Evolutionary conservation across 2,329 filamentous ascomycete genomes (phyloP), one percentile per base, ranked within the genome.

Genomic region (Botrytis medusae): DNA sequence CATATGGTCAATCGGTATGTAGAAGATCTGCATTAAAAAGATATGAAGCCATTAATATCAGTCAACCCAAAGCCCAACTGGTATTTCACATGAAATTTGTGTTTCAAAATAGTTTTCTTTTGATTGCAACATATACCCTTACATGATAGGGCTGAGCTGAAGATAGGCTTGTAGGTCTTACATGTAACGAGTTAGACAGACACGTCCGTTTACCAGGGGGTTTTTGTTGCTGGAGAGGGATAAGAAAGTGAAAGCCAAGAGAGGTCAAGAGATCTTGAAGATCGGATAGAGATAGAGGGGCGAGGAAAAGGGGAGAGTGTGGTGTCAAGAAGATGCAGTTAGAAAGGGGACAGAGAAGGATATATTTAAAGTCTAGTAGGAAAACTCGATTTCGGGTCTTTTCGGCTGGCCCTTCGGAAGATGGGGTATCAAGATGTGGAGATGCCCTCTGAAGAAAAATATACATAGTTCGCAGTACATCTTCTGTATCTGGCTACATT

Each of bases 381-480:
- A 20, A 54, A 22, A 29, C 37, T 54, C 64, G 46, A 42, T 57
- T 22, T 68, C 64, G 46, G 64, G 64, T 68, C 34, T 29, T 40
- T 42, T 57, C 64, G 64, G 46, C 64, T 54, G 46, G 46, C 40
- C 10, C 20, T 20, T 65, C 64, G 46, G 48, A 51, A 54, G 32
- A 40, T 22, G 34, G 64, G 22, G 34, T 42, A 57, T 42, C 64
- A 57, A 42, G 64, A 57, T 68, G 65, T 68, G 48, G 65, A 68
- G 65, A 68, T 68, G 65, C 34, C 25, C 16, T 57, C 18, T 68
- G 34, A 54, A 68, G 37, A 29, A 68, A 65, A 40, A 29, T 42
- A 57, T 68, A 57, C 34, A 57, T 68, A 57, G 65, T 57, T 57
- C 25, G 65, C 34, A 57, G 57, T 68, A n/a, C 25, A 16, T 57